Percentiles rank a stretch among this genome's conserved stretches.
phyloP scores from a whole-genome alignment of 805 yeast species.

The Candida maesae region DNA sequence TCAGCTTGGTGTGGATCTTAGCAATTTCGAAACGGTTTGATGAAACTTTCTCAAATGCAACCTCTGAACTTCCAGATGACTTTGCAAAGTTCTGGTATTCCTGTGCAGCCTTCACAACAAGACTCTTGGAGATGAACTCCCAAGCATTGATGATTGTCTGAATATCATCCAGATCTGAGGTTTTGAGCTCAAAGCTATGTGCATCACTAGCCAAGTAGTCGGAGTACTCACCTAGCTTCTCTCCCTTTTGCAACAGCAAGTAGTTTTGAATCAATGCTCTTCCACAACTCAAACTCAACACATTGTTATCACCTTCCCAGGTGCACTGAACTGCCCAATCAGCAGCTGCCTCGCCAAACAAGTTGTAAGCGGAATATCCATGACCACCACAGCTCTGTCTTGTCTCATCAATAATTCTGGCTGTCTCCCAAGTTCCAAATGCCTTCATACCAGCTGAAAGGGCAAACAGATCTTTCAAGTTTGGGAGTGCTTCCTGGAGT shows the following conservation, averaged over 20 bases:
- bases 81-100: constrained; percentile 14
- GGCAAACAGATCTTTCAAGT: constrained; percentile 72
- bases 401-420: constrained; percentile 75
- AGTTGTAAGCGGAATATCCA: constrained; percentile 87
- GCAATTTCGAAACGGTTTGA: constrained; percentile 27
- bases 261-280: constrained; percentile 51
- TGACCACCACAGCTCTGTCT: constrained; percentile 58
- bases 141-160: constrained; percentile 23
- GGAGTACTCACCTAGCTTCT: constrained; percentile 25
- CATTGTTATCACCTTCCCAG: constrained; percentile 96
- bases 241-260: constrained; percentile 32
- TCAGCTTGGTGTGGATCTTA: constrained; percentile 36
- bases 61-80: constrained; percentile 13
- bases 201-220: constrained; percentile 24
- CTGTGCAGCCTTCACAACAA: constrained; percentile 16
- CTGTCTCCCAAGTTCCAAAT: constrained; percentile 82
- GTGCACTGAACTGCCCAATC: constrained; percentile 97
- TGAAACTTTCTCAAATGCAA: constrained; percentile 24
- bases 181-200: constrained; percentile 11
- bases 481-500: constrained; percentile 48
- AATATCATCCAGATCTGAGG: constrained; percentile 18
- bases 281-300: constrained; percentile 78
- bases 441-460: constrained; percentile 89
- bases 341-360: constrained; percentile 78
- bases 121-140: constrained; percentile 30